Conservation (phyloP, 768 basidiomycete genomes). For the Ramaria rubella region DNA sequence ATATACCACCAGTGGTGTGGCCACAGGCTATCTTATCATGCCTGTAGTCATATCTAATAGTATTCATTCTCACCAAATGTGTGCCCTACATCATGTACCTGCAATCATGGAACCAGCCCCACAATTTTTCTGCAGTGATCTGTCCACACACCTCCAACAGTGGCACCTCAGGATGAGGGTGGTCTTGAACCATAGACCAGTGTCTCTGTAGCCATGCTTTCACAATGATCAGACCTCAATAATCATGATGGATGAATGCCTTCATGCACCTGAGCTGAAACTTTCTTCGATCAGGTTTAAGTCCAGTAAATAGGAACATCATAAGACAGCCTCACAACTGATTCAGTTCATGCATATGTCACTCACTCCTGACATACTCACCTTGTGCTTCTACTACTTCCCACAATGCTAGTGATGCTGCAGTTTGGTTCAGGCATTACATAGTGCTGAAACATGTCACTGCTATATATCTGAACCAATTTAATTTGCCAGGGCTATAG, state of each 20-base stretch:
- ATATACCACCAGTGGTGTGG: too few relatives aligned
- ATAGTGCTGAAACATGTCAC: too few relatives aligned
- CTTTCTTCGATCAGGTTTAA: conserved; percentile 32
- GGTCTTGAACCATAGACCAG: conserved; percentile 6
- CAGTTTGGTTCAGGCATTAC: too few relatives aligned
- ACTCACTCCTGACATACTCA: neutral
- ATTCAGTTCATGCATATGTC: neutral
- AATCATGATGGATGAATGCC: neutral
- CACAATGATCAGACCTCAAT: too few relatives aligned
- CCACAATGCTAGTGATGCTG: conserved; percentile 16
- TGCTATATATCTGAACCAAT: too few relatives aligned
- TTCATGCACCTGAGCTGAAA: conserved; percentile 22
- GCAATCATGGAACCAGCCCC: conserved; percentile 22
- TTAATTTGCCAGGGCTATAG: too few relatives aligned
- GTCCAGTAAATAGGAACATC: conserved; percentile 31
- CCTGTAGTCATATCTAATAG: too few relatives aligned
- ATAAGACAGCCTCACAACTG: conserved; percentile 22
- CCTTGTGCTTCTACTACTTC: conserved; percentile 21
- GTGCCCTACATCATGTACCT: conserved; percentile 16
- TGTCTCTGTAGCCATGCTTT: conserved; percentile 22
- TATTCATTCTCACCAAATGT: too few relatives aligned
- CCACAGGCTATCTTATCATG: too few relatives aligned
- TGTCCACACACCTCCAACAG: conserved; percentile 20
- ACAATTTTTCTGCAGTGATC: conserved; percentile 23
- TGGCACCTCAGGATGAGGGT: conserved; percentile 16